Evolutionary conservation across 169 alveolate genomes (phyloP), one percentile per base, ranked within the genome.

Genomic region (Toxoplasma gondii): DNA sequence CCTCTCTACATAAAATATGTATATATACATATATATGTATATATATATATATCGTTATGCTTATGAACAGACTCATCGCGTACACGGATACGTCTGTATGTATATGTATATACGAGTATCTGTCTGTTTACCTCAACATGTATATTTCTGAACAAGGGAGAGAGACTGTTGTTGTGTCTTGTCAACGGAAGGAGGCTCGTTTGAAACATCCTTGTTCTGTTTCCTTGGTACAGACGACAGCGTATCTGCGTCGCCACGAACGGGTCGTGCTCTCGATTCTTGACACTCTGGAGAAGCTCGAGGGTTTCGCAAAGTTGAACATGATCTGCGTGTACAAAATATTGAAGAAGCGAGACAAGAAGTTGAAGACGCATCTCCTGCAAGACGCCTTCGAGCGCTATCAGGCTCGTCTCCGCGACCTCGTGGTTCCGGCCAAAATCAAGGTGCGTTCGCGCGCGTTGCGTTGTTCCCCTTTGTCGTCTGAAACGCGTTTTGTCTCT

Each of bases 301-400:
- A 97, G 86, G 97, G 96, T 45, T 98, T 97, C 82, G 92, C 97
- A 81, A 94, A 96, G 67, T 70, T 97, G 36, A 98, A 98, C 91
- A 96, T 96, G 31, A 83, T 98, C 54, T 98, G 98, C 45, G 98
- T 97, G 38, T 96, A 95, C 94, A 97, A 98, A 92, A 95, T 97
- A 41, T 92, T 97, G 41, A 96, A 96, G 92, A 98, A 97, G 95
- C 97, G 98, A 94, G 98, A 97, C 86, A 97, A 98, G 36, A 81
- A 84, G 86, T 36, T 92, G 87, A 34, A 34, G 10, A 83, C 69
- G 58, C 74, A 24, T 17, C 69, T 49, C 12, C 86, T 83, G 49
- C 69, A 31, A 49, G 91, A 7, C 10, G 49, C 38, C 69, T 83
- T 83, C 74, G 49, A 31, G 43, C 5, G 16, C 38, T 49, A 49